These are phyloP conservation scores for Zanthoxylum bungeanum DNA, from an alignment of 345 rosid species.

Conservation along the genomic window DNA sequence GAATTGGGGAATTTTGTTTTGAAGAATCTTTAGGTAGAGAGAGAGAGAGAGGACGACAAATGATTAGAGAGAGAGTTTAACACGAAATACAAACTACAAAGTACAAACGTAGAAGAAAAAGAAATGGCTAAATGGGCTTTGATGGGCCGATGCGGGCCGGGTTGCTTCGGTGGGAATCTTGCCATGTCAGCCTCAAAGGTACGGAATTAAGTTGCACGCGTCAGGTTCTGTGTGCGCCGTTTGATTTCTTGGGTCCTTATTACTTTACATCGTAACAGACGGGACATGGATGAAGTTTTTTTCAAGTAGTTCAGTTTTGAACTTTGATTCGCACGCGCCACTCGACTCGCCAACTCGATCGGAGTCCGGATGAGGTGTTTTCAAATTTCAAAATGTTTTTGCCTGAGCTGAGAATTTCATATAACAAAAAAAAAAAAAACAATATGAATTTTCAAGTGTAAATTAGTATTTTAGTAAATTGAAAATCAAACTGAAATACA, in stretches of 20 bases:
- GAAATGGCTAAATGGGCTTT: neutral
- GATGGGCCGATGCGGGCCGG: neutral
- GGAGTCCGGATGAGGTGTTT: no score
- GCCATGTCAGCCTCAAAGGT: neutral
- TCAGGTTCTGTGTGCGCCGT: neutral
- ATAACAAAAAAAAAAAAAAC: no score
- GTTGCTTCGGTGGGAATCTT: neutral
- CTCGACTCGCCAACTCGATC: no score
- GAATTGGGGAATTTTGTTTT: constrained; percentile 8
- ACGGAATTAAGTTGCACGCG: neutral
- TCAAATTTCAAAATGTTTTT: no score
- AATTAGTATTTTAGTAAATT: no score
- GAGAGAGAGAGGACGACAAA: neutral
- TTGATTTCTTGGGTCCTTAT: neutral
- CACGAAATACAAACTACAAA: neutral
- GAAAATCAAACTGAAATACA: no score
- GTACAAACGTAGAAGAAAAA: neutral
- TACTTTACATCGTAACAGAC: no score
- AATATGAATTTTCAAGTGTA: no score
- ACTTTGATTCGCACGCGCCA: no score
- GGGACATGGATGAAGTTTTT: no score
- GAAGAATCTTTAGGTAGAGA: neutral
- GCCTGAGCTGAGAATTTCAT: no score
- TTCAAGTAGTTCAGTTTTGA: no score
- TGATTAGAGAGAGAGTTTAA: neutral